Conservation (phyloP, 495 filamentous ascomycete species). For the Apiosordaria backusii region DNA sequence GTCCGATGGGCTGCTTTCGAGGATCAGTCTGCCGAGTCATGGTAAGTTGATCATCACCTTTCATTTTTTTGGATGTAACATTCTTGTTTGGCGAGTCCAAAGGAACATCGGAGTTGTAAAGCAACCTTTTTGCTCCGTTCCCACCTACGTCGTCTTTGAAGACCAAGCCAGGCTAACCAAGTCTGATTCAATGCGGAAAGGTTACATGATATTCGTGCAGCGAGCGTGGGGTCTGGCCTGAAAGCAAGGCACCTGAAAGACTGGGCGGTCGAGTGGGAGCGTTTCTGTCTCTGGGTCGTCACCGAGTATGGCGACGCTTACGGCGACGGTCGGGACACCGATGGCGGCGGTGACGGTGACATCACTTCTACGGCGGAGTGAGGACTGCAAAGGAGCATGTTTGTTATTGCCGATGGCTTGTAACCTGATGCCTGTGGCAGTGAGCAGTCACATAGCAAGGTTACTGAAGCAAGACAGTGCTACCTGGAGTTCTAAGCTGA, state of each 20-base stretch:
- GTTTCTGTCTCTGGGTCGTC: constrained; percentile 89
- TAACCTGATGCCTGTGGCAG: background rate
- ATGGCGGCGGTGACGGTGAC: background rate
- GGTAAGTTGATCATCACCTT: too few species aligned
- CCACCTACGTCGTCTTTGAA: background rate
- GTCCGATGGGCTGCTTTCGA: constrained; percentile 86
- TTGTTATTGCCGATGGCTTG: background rate
- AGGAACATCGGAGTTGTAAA: background rate
- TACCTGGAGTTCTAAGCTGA: too few species aligned
- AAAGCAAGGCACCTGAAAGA: constrained; percentile 69
- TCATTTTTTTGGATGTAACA: too few species aligned
- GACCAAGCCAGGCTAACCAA: background rate
- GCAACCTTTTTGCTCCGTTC: background rate
- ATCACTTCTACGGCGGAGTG: background rate
- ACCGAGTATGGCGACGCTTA: constrained; percentile 61
- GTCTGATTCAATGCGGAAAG: constrained; percentile 28
- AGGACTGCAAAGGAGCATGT: background rate
- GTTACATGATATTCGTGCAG: constrained; percentile 65
- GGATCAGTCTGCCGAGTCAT: constrained; percentile 65
- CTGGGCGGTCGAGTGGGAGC: constrained; percentile 79
- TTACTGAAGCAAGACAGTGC: background rate
- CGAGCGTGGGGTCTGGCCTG: constrained; percentile 66
- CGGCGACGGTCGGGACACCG: background rate
- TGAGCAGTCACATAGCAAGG: background rate
- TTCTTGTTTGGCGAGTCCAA: too few species aligned